Evolutionary conservation across 2,329 filamentous ascomycete genomes (phyloP).

Genomic region (Dactylellina drechsleri): DNA sequence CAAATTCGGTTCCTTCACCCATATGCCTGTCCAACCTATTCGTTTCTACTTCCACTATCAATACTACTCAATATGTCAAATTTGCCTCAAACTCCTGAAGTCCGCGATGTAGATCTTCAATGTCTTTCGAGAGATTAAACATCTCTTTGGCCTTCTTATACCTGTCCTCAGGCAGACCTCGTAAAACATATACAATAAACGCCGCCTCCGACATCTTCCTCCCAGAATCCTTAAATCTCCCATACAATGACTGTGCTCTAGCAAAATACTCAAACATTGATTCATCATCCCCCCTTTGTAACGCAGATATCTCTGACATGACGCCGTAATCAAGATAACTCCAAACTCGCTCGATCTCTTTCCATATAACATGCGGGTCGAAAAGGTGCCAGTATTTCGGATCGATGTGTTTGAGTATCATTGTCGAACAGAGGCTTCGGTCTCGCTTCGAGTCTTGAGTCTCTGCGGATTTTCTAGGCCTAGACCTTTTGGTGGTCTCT

Average conservation of each 20-base stretch:
- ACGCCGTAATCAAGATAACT: not conserved
- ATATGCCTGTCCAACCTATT: too few species aligned
- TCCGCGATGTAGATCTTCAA: not conserved
- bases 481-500: not conserved
- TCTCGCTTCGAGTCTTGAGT: not conserved
- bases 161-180: not conserved
- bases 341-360: constrained; percentile 17
- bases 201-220: not conserved
- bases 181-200: not conserved
- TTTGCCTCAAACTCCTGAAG: not conserved
- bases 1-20: too few species aligned
- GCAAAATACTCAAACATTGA: constrained; percentile 6
- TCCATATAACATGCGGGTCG: constrained; percentile 20
- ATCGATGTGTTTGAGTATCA: constrained; percentile 20
- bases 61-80: not conserved
- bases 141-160: not conserved
- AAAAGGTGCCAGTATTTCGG: constrained; percentile 18
- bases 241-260: constrained; percentile 2
- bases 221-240: not conserved
- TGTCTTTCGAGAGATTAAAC: not conserved
- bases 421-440: constrained; percentile 9
- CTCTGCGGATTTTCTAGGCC: not conserved
- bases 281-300: not conserved
- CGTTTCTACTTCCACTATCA: too few species aligned
- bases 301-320: too few species aligned